phyloP scores from a whole-genome alignment of 306 rosid genomes.

The Acacia melanoxylon region DNA sequence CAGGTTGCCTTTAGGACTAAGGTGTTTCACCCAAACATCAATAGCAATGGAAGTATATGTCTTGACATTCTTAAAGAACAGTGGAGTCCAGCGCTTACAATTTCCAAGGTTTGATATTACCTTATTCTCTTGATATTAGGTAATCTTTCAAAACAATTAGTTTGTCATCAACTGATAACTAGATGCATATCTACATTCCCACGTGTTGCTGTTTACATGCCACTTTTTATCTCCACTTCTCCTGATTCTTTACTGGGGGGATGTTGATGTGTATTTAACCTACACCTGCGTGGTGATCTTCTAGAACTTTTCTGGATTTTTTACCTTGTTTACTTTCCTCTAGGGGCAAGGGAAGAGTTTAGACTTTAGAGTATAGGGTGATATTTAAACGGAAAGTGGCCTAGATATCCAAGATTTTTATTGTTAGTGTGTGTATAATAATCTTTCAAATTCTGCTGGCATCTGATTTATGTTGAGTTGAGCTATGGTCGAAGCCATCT shows the following conservation, averaged over 20 bases:
- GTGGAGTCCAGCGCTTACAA: conserved; percentile 88
- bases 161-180: conserved; percentile 6
- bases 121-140: not conserved
- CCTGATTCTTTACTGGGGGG: not conserved
- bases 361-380: not conserved
- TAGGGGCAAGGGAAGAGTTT: not conserved
- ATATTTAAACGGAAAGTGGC: conserved; percentile 2
- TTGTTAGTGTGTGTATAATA: not conserved
- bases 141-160: not conserved
- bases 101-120: conserved; percentile 67
- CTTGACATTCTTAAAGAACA: conserved; percentile 90
- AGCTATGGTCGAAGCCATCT: not conserved
- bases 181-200: conserved; percentile 1
- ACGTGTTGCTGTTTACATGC: not conserved
- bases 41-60: conserved; percentile 87
- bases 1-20: conserved; percentile 94
- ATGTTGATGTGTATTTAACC: not conserved
- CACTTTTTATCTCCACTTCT: not conserved
- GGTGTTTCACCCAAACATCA: conserved; percentile 95
- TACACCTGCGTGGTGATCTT: not conserved
- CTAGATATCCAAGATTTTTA: not conserved
- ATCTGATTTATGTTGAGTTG: not conserved
- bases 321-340: not conserved
- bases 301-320: not conserved
- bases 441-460: too few species aligned